Percentiles rank a stretch among this genome's conserved stretches.
phyloP scores from a whole-genome alignment of 1,139 yeast genomes.

The Diutina mesorugosa region DNA sequence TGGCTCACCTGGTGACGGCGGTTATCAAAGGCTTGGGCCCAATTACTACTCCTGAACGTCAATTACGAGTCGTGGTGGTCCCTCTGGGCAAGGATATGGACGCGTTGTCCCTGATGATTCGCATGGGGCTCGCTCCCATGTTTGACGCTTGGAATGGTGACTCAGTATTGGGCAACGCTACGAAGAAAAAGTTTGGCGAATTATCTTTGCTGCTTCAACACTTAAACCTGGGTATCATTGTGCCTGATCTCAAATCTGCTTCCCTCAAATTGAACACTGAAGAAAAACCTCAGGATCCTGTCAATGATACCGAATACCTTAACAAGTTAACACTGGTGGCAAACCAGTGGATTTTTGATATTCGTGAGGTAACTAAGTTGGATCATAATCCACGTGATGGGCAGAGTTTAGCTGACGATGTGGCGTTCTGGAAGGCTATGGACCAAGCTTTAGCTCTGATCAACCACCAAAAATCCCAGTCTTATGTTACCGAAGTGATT shows the following conservation, averaged over 20 bases:
- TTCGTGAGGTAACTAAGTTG: conserved; percentile 44
- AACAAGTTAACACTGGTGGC: conserved; percentile 57
- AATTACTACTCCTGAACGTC: neutral
- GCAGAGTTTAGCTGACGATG: conserved; percentile 48
- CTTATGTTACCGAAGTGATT: conserved; percentile 46
- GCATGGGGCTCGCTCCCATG: neutral
- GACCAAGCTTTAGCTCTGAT: conserved; percentile 49
- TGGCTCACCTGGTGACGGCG: neutral
- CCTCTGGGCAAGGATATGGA: neutral
- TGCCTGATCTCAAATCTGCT: neutral
- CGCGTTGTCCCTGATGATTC: neutral
- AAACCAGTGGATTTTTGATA: conserved; percentile 60
- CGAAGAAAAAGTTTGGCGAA: conserved; percentile 1
- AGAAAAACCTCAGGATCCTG: neutral
- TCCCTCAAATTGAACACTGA: neutral
- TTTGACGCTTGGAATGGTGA: neutral
- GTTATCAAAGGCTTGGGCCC: neutral
- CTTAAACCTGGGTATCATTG: neutral
- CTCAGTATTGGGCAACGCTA: neutral
- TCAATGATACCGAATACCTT: conserved; percentile 39
- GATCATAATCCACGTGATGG: conserved; percentile 35
- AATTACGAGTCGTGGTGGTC: neutral
- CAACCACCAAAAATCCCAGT: conserved; percentile 42
- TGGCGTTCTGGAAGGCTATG: conserved; percentile 69
- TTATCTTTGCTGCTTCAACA: neutral